phyloP scores from a whole-genome alignment of 1,139 yeast genomes.

The Protomyces lactucae-debilis region DNA sequence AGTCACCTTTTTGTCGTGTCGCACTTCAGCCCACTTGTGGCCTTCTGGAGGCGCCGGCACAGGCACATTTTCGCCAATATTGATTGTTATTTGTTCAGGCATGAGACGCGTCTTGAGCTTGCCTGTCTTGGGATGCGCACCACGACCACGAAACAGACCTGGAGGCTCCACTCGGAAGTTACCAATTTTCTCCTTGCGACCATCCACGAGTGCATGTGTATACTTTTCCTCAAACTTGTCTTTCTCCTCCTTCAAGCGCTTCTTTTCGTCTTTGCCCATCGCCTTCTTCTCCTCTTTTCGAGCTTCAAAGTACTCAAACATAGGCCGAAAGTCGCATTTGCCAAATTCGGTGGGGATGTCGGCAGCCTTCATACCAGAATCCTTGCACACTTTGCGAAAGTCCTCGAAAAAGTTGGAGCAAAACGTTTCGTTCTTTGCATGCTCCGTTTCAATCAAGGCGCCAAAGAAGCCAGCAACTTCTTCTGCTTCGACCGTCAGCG shows the following conservation, averaged over 20 bases:
- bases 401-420: conserved; percentile 82
- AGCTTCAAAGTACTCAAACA: conserved; percentile 65
- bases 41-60: conserved; percentile 84
- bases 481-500: conserved; percentile 74
- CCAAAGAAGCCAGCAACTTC: conserved; percentile 96
- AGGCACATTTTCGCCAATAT: conserved; percentile 65
- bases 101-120: conserved; percentile 61
- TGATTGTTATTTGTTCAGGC: conserved; percentile 85
- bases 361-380: conserved; percentile 51
- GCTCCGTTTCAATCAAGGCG: conserved; percentile 83
- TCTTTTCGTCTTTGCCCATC: conserved; percentile 66
- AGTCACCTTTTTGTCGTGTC: conserved; percentile 82
- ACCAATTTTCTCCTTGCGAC: conserved; percentile 87
- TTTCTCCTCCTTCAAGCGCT: conserved; percentile 61
- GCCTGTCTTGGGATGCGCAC: conserved; percentile 95
- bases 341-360: conserved; percentile 49
- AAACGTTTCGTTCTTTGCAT: conserved; percentile 79
- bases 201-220: conserved; percentile 75
- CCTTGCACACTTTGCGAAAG: conserved; percentile 58
- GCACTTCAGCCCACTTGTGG: conserved; percentile 83
- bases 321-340: conserved; percentile 73
- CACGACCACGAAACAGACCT: conserved; percentile 91
- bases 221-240: conserved; percentile 75
- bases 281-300: conserved; percentile 68
- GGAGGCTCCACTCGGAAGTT: conserved; percentile 95